Evolutionary conservation across 768 basidiomycete genomes (phyloP).

Genomic region (Tricholoma saponaceum): DNA sequence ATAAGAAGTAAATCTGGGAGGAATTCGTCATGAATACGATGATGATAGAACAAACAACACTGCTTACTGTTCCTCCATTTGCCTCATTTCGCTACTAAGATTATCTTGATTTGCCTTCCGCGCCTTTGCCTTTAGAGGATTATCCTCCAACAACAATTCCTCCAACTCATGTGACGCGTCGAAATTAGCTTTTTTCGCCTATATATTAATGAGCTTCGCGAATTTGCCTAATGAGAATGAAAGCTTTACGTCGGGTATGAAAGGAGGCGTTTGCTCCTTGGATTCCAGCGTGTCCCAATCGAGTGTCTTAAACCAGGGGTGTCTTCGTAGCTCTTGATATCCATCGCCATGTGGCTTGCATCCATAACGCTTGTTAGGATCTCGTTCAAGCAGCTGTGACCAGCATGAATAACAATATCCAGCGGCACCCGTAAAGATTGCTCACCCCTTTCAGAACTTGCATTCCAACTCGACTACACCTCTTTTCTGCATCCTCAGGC

Average conservation of each 20-base stretch:
- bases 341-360: slow-evolving; percentile 80
- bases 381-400: slow-evolving; percentile 79
- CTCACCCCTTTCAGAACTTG: slow-evolving; percentile 77
- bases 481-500: slow-evolving; percentile 85
- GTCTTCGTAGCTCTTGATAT: slow-evolving; percentile 69
- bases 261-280: slow-evolving; percentile 75
- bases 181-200: slow-evolving; percentile 99
- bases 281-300: slow-evolving; percentile 86
- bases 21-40: neutral
- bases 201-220: slow-evolving; percentile 2
- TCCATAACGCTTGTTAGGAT: slow-evolving; percentile 74
- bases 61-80: slow-evolving; percentile 96
- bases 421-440: slow-evolving; percentile 12
- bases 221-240: slow-evolving; percentile 2
- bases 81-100: slow-evolving; percentile 86
- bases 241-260: slow-evolving; percentile 77
- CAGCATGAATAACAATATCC: slow-evolving; percentile 6
- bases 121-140: slow-evolving; percentile 91
- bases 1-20: slow-evolving; percentile 77
- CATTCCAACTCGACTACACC: slow-evolving; percentile 73
- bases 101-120: slow-evolving; percentile 89
- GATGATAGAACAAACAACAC: slow-evolving; percentile 7
- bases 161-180: slow-evolving; percentile 98
- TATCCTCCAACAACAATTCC: slow-evolving; percentile 92
- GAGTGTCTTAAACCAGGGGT: slow-evolving; percentile 85